A percentile compares a stretch with the other conserved stretches of the same genome.
Conservation (phyloP, 2,329 filamentous ascomycete species). For the Colletotrichum sublineola region DNA sequence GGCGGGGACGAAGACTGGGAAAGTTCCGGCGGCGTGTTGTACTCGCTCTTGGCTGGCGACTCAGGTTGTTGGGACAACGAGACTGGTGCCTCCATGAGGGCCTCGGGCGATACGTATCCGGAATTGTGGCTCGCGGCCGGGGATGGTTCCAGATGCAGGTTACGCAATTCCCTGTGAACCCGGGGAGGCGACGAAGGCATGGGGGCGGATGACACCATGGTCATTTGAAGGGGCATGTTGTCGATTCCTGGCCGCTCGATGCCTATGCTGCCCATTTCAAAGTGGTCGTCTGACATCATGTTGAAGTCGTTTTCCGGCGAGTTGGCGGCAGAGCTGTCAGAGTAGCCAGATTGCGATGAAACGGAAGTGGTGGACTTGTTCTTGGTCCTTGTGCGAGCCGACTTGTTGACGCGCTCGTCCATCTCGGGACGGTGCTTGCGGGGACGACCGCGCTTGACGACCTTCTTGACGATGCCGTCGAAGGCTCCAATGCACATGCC, state of each 20-base stretch:
- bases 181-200: conserved; percentile 51
- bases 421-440: conserved; percentile 72
- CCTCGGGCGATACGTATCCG: conserved; percentile 62
- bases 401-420: conserved; percentile 69
- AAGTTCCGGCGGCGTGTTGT: conserved; percentile 71
- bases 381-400: conserved; percentile 67
- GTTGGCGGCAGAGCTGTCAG: conserved; percentile 67
- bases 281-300: conserved; percentile 52
- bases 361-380: conserved; percentile 64
- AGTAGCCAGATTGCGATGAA: conserved; percentile 68
- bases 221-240: conserved; percentile 47
- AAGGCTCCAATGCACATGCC: conserved; percentile 98
- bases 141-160: conserved; percentile 52
- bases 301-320: conserved; percentile 65
- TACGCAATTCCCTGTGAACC: conserved; percentile 53
- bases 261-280: conserved; percentile 59
- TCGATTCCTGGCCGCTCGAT: conserved; percentile 38
- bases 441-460: conserved; percentile 73
- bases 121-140: conserved; percentile 59
- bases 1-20: conserved; percentile 72
- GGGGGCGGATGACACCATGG: conserved; percentile 61
- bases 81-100: conserved; percentile 54
- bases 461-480: conserved; percentile 77
- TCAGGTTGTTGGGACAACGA: conserved; percentile 52
- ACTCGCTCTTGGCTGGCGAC: conserved; percentile 68